A percentile compares a stretch with the other conserved stretches of the same genome.
Conservation (phyloP, 1,284 basidiomycete genomes). For the Leucoagaricus sp. region DNA sequence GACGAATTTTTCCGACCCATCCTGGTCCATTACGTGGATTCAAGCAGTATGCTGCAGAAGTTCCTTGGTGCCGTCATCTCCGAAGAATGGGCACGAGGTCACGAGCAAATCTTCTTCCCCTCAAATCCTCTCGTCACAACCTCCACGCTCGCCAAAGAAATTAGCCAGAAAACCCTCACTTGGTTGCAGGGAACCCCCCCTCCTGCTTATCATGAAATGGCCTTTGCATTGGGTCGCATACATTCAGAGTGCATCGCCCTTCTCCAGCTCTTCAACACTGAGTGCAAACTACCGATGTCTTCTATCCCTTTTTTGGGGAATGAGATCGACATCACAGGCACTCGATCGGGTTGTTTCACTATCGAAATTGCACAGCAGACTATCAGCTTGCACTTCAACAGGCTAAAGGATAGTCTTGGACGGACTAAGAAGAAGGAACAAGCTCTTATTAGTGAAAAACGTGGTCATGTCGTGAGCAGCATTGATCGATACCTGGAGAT, state of each 20-base stretch:
- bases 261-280: slow-evolving; percentile 77
- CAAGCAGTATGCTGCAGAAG: slow-evolving; percentile 90
- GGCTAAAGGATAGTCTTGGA: slow-evolving; percentile 73
- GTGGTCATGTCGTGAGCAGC: slow-evolving; percentile 68
- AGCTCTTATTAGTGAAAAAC: slow-evolving; percentile 77
- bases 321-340: slow-evolving; percentile 77
- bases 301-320: slow-evolving; percentile 81
- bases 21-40: slow-evolving; percentile 79
- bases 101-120: slow-evolving; percentile 36
- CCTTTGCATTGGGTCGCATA: slow-evolving; percentile 78
- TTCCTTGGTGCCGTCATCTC: slow-evolving; percentile 84
- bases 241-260: slow-evolving; percentile 82
- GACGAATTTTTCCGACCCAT: slow-evolving; percentile 71
- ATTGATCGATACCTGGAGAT: slow-evolving; percentile 84
- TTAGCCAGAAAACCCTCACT: slow-evolving; percentile 65
- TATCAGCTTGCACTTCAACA: slow-evolving; percentile 71
- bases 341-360: slow-evolving; percentile 71
- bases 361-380: slow-evolving; percentile 79
- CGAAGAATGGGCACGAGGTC: slow-evolving; percentile 90
- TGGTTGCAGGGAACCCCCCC: slow-evolving; percentile 80
- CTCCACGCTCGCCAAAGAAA: slow-evolving; percentile 63
- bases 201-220: slow-evolving; percentile 91
- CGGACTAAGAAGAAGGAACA: slow-evolving; percentile 80
- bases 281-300: slow-evolving; percentile 84
- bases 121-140: slow-evolving; percentile 48